Base-by-base conservation (phyloP, 148 eudicot genomes). In the Beta vulgaris region DNA sequence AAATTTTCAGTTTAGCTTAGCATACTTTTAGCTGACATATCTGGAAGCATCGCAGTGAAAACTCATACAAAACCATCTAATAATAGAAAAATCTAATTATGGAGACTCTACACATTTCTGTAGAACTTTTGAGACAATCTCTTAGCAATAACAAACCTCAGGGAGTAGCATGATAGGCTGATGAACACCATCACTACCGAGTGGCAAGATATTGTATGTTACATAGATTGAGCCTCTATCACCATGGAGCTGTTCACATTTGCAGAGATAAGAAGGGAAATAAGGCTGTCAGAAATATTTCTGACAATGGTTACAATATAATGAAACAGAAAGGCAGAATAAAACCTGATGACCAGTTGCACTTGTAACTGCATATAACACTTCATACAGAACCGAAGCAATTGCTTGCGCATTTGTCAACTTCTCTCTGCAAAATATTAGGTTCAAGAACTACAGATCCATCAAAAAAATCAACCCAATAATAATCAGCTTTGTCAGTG, bases 131-230 rank as follows among this genome's bases (percentile, higher is more conserved):
- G 46, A n/a, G 34, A 43, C 6, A 55, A 18, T 29, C 0, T 14
- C 9, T 25, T 28, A 13, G 10, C 14, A 58, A 65, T 29, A 51
- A 69, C 75, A 67, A 73, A 95, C 98, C 98, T 95, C 97, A 34
- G 95, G 90, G 54, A 92, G 91, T 81, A 88, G 93, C 98, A 90
- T 92, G 79, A 92, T 89, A 68, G 96, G 87, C 75, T 86, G 97
- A 80, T 89, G 90, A 75, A 85, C 83, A 51, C 97, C 96, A 83
- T 93, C 96, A 82, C 78, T 88, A 83, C 86, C 91, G 80, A 95
- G 86, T 26, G 98, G 98, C 72, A 95, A 91, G 77, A 95, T 92
- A 86, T 95, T 95, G 82, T 91, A 93, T 43, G 92, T 84, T 75
- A 82, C 85, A 80, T 82, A 79, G 31, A 79, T 79, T 58, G 82